phyloP scores from a whole-genome alignment of 805 yeast genomes.

The Hanseniaspora singularis region DNA sequence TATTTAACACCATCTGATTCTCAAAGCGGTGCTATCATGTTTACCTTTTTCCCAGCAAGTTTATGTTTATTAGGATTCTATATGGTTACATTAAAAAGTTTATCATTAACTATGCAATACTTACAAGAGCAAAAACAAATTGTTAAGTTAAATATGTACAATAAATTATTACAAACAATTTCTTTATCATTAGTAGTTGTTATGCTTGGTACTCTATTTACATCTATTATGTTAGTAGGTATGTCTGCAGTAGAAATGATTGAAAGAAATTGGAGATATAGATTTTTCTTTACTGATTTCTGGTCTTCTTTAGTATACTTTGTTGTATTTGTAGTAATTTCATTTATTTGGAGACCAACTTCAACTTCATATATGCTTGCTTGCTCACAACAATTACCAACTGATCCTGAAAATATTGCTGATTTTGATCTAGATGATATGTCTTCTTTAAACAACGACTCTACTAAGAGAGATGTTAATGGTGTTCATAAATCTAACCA shows the following conservation, averaged over 20 bases:
- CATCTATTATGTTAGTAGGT: conserved; percentile 58
- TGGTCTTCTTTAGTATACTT: conserved; percentile 90
- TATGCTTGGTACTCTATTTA: conserved; percentile 56
- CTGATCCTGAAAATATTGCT: conserved; percentile 58
- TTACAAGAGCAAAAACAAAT: conserved; percentile 78
- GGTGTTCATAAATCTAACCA: neutral
- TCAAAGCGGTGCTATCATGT: conserved; percentile 39
- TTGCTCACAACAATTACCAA: conserved; percentile 82
- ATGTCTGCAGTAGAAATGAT: conserved; percentile 65
- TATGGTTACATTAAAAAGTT: conserved; percentile 56
- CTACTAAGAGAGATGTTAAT: conserved; percentile 26
- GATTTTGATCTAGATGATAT: conserved; percentile 53
- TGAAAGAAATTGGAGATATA: conserved; percentile 82
- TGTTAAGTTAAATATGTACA: conserved; percentile 81
- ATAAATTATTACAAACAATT: conserved; percentile 60
- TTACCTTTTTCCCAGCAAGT: conserved; percentile 60
- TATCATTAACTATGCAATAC: conserved; percentile 60
- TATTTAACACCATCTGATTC: conserved; percentile 43
- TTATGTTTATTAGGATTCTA: conserved; percentile 62
- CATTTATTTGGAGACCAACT: conserved; percentile 95
- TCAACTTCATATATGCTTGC: conserved; percentile 90
- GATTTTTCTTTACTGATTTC: conserved; percentile 80
- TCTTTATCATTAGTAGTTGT: conserved; percentile 59
- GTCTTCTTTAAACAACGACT: conserved; percentile 33
- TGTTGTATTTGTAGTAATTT: conserved; percentile 66